These are phyloP conservation scores for Candida nonsorbophila DNA, from an alignment of 805 yeast genomes.

Conservation along the genomic window DNA sequence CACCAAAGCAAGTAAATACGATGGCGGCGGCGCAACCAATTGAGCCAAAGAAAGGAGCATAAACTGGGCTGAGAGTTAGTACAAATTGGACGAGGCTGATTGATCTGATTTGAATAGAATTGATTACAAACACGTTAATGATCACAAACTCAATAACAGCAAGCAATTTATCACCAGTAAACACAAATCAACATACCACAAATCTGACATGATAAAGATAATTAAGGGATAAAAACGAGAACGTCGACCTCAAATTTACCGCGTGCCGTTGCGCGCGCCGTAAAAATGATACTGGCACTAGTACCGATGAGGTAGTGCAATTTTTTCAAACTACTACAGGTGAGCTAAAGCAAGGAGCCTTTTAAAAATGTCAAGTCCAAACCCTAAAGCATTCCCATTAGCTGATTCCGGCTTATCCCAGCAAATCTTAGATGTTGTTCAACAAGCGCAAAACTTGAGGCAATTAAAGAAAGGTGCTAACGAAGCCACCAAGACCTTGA, in stretches of 20 bases:
- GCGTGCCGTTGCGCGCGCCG: too few relatives aligned
- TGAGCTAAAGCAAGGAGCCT: conserved; percentile 53
- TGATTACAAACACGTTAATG: too few relatives aligned
- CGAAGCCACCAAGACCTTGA: conserved; percentile 98
- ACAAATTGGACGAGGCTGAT: neutral
- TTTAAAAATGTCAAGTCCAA: conserved; percentile 71
- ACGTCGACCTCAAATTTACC: neutral
- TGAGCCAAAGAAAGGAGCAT: conserved; percentile 97
- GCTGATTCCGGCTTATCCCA: conserved; percentile 95
- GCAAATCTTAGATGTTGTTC: conserved; percentile 95
- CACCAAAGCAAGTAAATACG: conserved; percentile 98
- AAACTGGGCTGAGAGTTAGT: conserved; percentile 55
- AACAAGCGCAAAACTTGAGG: conserved; percentile 96
- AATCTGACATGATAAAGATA: conserved; percentile 58
- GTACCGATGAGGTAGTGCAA: conserved; percentile 2
- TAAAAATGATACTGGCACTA: too few relatives aligned
- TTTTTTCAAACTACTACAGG: conserved; percentile 16
- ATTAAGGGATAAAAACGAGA: conserved; percentile 7
- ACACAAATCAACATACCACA: conserved; percentile 79
- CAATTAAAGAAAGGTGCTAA: conserved; percentile 99
- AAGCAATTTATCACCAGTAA: too few relatives aligned
- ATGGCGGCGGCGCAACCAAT: conserved; percentile 99
- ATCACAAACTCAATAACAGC: too few relatives aligned
- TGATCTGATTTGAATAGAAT: too few relatives aligned
- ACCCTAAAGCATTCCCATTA: conserved; percentile 98